Percentiles rank a stretch among this genome's conserved stretches.
These are phyloP conservation scores for Solanum pimpinellifolium DNA, from an alignment of 257 asterid species.

Conservation along the genomic window DNA sequence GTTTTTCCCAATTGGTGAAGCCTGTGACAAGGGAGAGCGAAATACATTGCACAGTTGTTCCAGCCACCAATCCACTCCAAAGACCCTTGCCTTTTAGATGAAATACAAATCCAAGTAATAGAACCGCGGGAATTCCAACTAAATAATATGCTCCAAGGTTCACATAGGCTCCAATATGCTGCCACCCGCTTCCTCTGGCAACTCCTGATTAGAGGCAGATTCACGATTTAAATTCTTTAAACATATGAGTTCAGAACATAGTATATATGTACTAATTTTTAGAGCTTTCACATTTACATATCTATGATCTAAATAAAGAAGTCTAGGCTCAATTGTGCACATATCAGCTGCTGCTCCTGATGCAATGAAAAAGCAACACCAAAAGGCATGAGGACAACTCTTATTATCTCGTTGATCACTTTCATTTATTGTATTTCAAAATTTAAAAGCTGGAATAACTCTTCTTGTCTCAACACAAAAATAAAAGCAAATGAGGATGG, in stretches of 20 bases:
- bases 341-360: slow-evolving; percentile 9
- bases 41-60: slow-evolving; percentile 42
- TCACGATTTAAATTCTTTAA: not conserved
- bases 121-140: slow-evolving; percentile 60
- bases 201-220: slow-evolving; percentile 20
- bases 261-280: not conserved
- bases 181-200: slow-evolving; percentile 95
- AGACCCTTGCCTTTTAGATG: slow-evolving; percentile 47
- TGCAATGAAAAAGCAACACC: not conserved
- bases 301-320: not conserved
- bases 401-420: not conserved
- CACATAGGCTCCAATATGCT: slow-evolving; percentile 74
- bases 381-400: not conserved
- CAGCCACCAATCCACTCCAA: slow-evolving; percentile 69
- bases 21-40: slow-evolving; percentile 37
- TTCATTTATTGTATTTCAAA: not conserved
- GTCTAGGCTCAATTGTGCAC: not conserved
- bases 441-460: not conserved
- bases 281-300: not conserved
- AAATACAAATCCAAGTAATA: slow-evolving; percentile 55
- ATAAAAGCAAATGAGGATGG: not conserved
- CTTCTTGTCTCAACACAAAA: not conserved
- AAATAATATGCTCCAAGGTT: slow-evolving; percentile 44
- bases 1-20: slow-evolving; percentile 62
- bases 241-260: not conserved